phyloP scores from a whole-genome alignment of 495 filamentous ascomycete genomes.

The Aspergillus homomorphus region DNA sequence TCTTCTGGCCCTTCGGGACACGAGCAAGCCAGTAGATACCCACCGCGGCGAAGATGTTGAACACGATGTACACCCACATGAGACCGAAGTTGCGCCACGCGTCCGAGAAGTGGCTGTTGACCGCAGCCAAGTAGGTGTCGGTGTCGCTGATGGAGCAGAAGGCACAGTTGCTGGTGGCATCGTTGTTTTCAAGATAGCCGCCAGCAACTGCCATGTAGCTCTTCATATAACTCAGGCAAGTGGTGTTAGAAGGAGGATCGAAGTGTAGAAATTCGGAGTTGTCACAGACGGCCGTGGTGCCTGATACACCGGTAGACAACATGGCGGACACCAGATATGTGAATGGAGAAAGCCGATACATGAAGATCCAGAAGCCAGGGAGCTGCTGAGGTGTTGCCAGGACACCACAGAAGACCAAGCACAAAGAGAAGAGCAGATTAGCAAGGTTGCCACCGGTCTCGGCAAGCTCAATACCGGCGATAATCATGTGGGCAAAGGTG shows the following conservation, averaged over 20 bases:
- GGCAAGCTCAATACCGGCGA: conserved; percentile 60
- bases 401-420: conserved; percentile 63
- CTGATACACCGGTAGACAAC: conserved; percentile 59
- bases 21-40: conserved; percentile 75
- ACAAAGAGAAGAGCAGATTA: conserved; percentile 60
- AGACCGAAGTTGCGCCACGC: conserved; percentile 73
- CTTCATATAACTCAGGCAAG: conserved; percentile 56
- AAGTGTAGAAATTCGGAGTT: conserved; percentile 56
- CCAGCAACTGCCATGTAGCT: conserved; percentile 46
- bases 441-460: conserved; percentile 62
- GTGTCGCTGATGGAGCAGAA: conserved; percentile 62
- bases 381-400: conserved; percentile 59
- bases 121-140: conserved; percentile 55
- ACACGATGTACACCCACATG: conserved; percentile 62
- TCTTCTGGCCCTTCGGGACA: conserved; percentile 61
- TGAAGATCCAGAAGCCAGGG: conserved; percentile 79
- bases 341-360: conserved; percentile 74
- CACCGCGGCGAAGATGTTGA: conserved; percentile 69
- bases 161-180: conserved; percentile 51
- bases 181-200: conserved; percentile 54
- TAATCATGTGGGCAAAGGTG: conserved; percentile 64
- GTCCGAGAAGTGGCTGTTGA: conserved; percentile 52
- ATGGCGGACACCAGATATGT: conserved; percentile 67
- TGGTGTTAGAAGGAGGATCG: conserved; percentile 43
- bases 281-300: conserved; percentile 56